Conservation (phyloP, 202 grass and related monocot genomes). For the Setaria italica region DNA sequence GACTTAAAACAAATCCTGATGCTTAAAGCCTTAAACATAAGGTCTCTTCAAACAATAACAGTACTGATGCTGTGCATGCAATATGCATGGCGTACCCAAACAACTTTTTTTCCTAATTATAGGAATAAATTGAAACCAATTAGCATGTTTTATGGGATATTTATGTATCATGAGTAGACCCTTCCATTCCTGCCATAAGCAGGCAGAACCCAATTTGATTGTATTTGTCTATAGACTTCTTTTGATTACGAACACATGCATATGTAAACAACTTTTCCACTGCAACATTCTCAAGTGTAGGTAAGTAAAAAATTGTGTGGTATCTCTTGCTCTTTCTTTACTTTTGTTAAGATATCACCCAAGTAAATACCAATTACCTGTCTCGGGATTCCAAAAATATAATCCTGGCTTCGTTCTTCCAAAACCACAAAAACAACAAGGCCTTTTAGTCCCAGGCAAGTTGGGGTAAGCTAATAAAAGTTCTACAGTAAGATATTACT, state of each 20-base stretch:
- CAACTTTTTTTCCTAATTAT: background rate
- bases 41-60: background rate
- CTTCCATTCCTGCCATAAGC: background rate
- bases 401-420: background rate
- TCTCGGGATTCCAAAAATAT: background rate
- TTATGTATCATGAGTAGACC: slow-evolving; percentile 1
- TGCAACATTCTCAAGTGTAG: slow-evolving; percentile 7
- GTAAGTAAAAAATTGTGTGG: background rate
- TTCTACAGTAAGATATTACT: background rate
- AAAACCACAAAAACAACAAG: background rate
- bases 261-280: background rate
- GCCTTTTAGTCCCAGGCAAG: background rate
- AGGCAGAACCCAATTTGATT: slow-evolving; percentile 17
- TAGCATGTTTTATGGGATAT: background rate
- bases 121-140: background rate
- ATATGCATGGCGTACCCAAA: background rate
- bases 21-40: background rate
- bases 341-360: background rate
- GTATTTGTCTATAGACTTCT: slow-evolving; percentile 9
- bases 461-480: background rate
- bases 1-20: slow-evolving; percentile 1
- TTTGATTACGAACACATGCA: background rate
- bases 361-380: slow-evolving; percentile 5
- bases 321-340: background rate
- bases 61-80: background rate